Conservation (phyloP, 31 red algal species). For the Odonthalia washingtoniensis region DNA sequence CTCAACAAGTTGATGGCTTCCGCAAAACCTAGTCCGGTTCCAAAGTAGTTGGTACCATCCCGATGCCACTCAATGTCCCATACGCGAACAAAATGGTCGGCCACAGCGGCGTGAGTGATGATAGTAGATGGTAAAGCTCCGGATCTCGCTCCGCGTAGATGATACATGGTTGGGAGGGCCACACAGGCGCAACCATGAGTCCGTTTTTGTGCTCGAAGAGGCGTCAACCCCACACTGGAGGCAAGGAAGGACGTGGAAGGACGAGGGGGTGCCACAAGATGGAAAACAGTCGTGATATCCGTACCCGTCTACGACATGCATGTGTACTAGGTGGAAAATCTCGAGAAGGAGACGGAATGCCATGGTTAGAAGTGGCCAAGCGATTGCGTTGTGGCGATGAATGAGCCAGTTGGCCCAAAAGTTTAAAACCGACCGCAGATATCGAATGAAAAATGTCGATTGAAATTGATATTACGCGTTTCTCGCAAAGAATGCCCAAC, state of each 20-base stretch:
- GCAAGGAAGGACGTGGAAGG: conserved; percentile 12
- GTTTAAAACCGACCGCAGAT: conserved; percentile 19
- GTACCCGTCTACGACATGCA: background rate
- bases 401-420: background rate
- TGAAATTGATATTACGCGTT: background rate
- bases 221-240: conserved; percentile 14
- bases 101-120: too few relatives aligned
- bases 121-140: too few relatives aligned
- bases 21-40: too few relatives aligned
- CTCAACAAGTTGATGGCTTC: too few relatives aligned
- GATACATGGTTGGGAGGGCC: background rate
- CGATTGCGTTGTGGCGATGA: background rate
- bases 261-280: background rate
- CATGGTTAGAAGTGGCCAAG: background rate
- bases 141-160: too few relatives aligned
- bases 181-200: background rate
- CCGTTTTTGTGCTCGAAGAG: background rate
- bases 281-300: background rate
- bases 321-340: background rate
- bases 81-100: too few relatives aligned
- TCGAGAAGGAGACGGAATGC: background rate
- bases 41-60: too few relatives aligned
- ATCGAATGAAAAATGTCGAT: conserved; percentile 3
- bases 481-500: conserved; percentile 13
- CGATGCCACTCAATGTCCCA: too few relatives aligned